Base-by-base conservation (phyloP, 495 filamentous ascomycete genomes). In the Aspergillus heteromorphus region DNA sequence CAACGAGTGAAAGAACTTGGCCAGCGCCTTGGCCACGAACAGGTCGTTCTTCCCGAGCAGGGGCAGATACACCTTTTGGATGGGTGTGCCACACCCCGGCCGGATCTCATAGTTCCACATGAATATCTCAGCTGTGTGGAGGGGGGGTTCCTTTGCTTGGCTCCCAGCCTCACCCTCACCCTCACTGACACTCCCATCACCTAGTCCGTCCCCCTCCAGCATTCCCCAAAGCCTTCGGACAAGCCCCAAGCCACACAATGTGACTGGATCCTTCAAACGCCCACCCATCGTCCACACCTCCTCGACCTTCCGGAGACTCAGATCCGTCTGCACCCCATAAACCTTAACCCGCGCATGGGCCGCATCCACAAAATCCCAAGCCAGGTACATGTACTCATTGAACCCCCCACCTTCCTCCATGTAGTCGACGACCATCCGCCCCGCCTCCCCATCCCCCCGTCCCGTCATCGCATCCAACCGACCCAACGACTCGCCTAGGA, bases 91-190 rank as follows among this genome's bases (percentile, higher is more conserved):
- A 19, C 29, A 34, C 8, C 27, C 45, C 27, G 29, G 29, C 14
- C 17, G 47, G 29, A 49, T 36, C n/a, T 36, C 47, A 21, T 49
- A 49, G 14, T 49, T 49, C 47, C 47, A 49, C 31, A 34, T 34
- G 5, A 34, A n/a, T 38, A 38, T 14, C 4, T 4, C 34, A 14
- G 11, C 5, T 13, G 5, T 38, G 34, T 5, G 13, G 0, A 4
- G 4, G 34, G n/a, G 13, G 0, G 11, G 4, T 38, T 36, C 2
- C 31, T 36, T 14, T 10, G 31, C 2, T 14, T 36, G 31, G 9
- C 31, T 36, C 4, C 30, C 30, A 8, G 30, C 6, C 30, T 34
- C 6, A 1, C 14, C 30, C 6, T 34, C 30, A 8, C 14, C 30
- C n/a, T 38, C 34, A 38, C 34, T n/a, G 11, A 38, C 13, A 45